Base-by-base conservation (phyloP, 2,329 filamentous ascomycete genomes). In the Eutypa lata region DNA sequence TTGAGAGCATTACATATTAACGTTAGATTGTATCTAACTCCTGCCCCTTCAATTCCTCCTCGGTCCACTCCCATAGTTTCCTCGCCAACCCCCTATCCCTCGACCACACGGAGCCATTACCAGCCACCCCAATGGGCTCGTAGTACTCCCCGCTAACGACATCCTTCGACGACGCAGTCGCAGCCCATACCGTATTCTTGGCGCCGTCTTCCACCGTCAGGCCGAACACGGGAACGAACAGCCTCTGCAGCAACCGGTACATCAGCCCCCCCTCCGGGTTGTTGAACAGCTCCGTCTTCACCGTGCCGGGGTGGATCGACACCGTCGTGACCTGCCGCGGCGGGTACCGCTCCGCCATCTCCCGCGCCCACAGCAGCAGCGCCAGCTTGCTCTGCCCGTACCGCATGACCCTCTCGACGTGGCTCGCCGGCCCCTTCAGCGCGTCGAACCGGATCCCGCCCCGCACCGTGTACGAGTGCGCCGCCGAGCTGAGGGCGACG, bases 351-450 rank as follows among this genome's bases (percentile, higher is more conserved):
- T 62, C 57, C 1, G 74, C 69, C 3, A 80, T 59, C 48, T 74
- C 68, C 8, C 63, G 60, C 3, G 72, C 66, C 58, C 73, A 76
- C 2, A 78, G 64, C 4, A 79, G 58, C 54, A 78, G 75, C 0
- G 78, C 78, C 2, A 80, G 62, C 57, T 81, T 80, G 46, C 68
- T 72, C 55, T 77, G 73, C 0, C 71, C 74, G 56, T 81, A 81
- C 13, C 74, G 67, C 5, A 55, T 53, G 65, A 69, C 73, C 8
- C 63, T 55, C 18, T 67, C 67, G 11, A 52, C 13, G n/a, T 47
- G 52, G 24, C 26, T 48, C 6, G 47, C 48, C 16, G 61, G 63
- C 46, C 64, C 38, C 38, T 42, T 64, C 28, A 66, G 55, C 3
- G 63, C 53, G 4, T 62, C 52, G 44, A 75, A 70, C 14, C 56